phyloP scores from a whole-genome alignment of 2,329 filamentous ascomycete genomes.

The Verticillium zaregamsianum region DNA sequence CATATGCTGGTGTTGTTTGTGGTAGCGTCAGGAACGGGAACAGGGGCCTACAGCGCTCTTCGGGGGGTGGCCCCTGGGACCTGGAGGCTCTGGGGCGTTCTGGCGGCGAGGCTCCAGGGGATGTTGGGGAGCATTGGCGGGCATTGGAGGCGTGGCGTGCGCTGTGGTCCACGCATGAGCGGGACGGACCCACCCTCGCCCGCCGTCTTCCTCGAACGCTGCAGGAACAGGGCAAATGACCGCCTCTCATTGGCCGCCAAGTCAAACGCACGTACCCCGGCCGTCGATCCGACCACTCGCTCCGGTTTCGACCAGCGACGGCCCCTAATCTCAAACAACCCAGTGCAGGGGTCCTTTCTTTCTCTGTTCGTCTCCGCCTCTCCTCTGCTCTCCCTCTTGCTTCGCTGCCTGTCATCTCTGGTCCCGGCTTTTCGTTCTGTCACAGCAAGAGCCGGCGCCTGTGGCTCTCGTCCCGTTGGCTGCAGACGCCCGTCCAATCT shows the following conservation, averaged over 20 bases:
- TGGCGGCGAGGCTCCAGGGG: too few species aligned
- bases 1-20: background rate
- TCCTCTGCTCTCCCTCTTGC: background rate
- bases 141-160: background rate
- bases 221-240: background rate
- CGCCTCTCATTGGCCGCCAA: background rate
- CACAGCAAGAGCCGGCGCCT: background rate
- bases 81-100: too few species aligned
- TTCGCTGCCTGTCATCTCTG: background rate
- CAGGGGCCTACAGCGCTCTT: too few species aligned
- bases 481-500: background rate
- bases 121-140: background rate
- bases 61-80: too few species aligned
- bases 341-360: background rate
- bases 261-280: background rate
- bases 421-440: background rate
- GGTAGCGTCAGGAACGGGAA: background rate
- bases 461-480: background rate
- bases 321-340: background rate
- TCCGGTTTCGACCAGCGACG: background rate
- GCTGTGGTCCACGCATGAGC: background rate
- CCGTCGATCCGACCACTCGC: background rate
- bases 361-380: background rate
- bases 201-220: background rate
- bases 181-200: background rate